Base-by-base conservation (phyloP, 2,329 filamentous ascomycete genomes). In the Corniculantispora saksenae region DNA sequence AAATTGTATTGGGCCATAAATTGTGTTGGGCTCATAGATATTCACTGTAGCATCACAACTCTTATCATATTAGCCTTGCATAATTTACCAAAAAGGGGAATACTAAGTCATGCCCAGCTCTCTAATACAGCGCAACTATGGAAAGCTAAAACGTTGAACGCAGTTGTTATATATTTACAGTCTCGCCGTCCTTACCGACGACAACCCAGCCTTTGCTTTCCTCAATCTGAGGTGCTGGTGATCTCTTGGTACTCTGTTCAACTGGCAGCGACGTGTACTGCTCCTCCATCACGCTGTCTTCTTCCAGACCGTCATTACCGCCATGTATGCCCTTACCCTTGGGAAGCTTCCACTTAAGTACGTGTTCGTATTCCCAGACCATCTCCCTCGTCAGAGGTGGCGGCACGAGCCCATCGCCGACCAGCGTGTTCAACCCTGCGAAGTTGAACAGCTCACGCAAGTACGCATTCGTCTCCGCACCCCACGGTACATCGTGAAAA, bases 401-500 rank as follows among this genome's bases (percentile, higher is more conserved):
- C n/a, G 82, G 82, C 7, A 79, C 71, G 47, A 79, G 76, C 0
- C 83, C 82, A 17, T 82, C 77, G 1, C 82, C 83, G 29, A 73
- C 74, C 50, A 87, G 69, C 17, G 75, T 79, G 0, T 79, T 78
- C 40, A 87, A 71, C 0, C 84, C 85, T 0, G 84, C 81, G 58
- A 86, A 75, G 8, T 75, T 69, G 70, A 80, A 86, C 53, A 86
- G 68, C 13, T 74, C 75, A 1, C 74, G 72, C 3, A 87, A 72
- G 77, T 80, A 87, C 10, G 74, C 75, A 1, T 78, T 68, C 0
- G 83, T 86, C 72, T 86, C 82, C 0, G 82, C 83, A 3, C 85
- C 82, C 82, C 82, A 86, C 3, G 77, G 71, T 5, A 87, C 78
- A 53, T 84, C 82, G 69, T 87, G 85, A 66, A 86, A 87, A 53